Evolutionary conservation across 306 rosid genomes (phyloP).

Genomic region (Vigna trinervia): DNA sequence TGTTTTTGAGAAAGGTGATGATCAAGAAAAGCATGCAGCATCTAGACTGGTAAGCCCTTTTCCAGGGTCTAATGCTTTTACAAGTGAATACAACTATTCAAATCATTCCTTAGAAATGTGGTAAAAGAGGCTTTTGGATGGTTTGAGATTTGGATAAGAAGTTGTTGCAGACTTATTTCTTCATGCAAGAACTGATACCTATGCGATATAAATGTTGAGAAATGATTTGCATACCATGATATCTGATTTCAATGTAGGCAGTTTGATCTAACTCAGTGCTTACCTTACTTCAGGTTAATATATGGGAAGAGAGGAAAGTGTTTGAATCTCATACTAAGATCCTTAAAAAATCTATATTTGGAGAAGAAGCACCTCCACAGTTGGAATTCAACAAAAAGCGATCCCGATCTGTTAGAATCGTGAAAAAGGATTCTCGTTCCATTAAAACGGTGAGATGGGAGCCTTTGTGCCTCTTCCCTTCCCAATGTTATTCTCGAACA

Average conservation of each 20-base stretch:
- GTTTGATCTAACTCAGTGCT: slow-evolving; percentile 39
- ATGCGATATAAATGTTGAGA: slow-evolving; percentile 27
- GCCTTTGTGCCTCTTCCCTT: slow-evolving; percentile 16
- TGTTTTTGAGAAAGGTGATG: slow-evolving; percentile 65
- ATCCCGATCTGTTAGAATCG: slow-evolving; percentile 73
- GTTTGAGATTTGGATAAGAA: slow-evolving; percentile 25
- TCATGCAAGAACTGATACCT: slow-evolving; percentile 36
- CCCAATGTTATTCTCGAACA: neutral
- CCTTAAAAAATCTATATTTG: slow-evolving; percentile 75
- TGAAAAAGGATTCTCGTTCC: slow-evolving; percentile 87
- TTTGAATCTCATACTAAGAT: slow-evolving; percentile 71
- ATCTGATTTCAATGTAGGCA: slow-evolving; percentile 21
- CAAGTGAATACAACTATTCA: slow-evolving; percentile 6
- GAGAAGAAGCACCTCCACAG: slow-evolving; percentile 77
- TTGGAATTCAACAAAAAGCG: slow-evolving; percentile 78
- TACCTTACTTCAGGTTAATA: slow-evolving; percentile 62
- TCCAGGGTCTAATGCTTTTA: slow-evolving; percentile 29
- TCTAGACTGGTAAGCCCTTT: slow-evolving; percentile 73
- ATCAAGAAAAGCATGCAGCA: slow-evolving; percentile 61
- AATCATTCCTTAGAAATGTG: slow-evolving; percentile 17
- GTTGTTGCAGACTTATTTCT: slow-evolving; percentile 1
- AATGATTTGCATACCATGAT: slow-evolving; percentile 34
- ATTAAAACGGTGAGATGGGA: slow-evolving; percentile 75
- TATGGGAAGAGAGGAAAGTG: slow-evolving; percentile 92
- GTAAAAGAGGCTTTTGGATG: neutral